Evolutionary conservation across 768 basidiomycete species (phyloP).

Genomic region (Stropharia rugosoannulata): DNA sequence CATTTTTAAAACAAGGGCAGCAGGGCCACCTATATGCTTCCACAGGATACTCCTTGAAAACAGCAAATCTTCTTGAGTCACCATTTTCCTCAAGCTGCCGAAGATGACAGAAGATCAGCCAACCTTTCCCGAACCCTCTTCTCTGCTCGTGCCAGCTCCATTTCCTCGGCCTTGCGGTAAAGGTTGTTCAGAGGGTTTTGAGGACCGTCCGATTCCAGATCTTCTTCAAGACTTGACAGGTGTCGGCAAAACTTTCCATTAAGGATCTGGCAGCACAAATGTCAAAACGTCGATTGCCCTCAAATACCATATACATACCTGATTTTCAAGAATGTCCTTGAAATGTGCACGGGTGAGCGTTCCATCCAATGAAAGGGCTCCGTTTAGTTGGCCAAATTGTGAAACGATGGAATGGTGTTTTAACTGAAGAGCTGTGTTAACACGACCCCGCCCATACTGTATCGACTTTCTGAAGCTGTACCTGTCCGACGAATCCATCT

Average conservation of each 20-base stretch:
- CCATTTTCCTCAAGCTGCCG: background rate
- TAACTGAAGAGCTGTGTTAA: constrained; percentile 31
- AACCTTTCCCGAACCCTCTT: constrained; percentile 53
- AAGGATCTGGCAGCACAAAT: constrained; percentile 38
- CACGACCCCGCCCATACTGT: background rate
- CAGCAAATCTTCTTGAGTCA: no score
- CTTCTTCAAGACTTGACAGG: constrained; percentile 54
- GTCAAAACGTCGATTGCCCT: no score
- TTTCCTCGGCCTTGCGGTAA: constrained; percentile 48
- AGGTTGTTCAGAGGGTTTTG: constrained; percentile 55
- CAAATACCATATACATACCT: constrained; percentile 28
- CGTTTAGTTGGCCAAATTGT: constrained; percentile 61
- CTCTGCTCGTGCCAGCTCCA: constrained; percentile 58
- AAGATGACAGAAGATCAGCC: constrained; percentile 32
- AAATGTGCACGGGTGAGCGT: constrained; percentile 49
- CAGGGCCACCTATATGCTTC: no score
- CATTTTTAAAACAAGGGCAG: no score
- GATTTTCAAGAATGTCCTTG: constrained; percentile 56
- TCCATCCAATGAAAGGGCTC: constrained; percentile 56
- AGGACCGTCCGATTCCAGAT: constrained; percentile 53
- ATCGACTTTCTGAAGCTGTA: constrained; percentile 14
- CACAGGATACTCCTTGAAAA: no score
- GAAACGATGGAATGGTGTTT: constrained; percentile 63
- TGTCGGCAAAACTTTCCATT: constrained; percentile 58
- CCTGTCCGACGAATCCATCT: constrained; percentile 62